Conservation (phyloP, 108 stramenopile genomes). For the Bacterosira constricta region DNA sequence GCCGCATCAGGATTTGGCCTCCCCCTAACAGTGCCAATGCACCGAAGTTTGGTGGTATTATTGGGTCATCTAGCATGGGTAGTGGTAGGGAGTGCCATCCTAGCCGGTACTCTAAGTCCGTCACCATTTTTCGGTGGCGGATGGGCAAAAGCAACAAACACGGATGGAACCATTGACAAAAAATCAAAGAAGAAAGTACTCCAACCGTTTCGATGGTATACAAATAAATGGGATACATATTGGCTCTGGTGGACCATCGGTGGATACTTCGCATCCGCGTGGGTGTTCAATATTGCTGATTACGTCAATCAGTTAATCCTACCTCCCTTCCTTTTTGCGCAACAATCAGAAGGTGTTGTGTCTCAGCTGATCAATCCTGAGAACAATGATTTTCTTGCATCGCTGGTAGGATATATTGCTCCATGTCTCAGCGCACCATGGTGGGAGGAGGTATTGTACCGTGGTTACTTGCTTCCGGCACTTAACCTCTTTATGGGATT, state of each 20-base stretch:
- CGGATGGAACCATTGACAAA: background rate
- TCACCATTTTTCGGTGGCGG: constrained; percentile 75
- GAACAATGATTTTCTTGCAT: constrained; percentile 80
- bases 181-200: constrained; percentile 13
- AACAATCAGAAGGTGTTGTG: constrained; percentile 76
- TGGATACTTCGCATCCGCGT: constrained; percentile 89
- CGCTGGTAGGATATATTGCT: constrained; percentile 88
- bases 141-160: constrained; percentile 2
- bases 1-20: constrained; percentile 61
- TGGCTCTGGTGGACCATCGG: constrained; percentile 96
- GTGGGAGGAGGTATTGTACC: constrained; percentile 94
- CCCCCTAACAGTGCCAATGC: constrained; percentile 83
- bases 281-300: constrained; percentile 91
- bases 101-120: constrained; percentile 65
- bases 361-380: constrained; percentile 91
- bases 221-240: constrained; percentile 59
- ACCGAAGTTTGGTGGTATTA: constrained; percentile 84
- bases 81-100: constrained; percentile 62
- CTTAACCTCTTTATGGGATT: constrained; percentile 57
- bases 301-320: constrained; percentile 86
- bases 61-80: constrained; percentile 90
- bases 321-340: constrained; percentile 66
- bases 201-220: constrained; percentile 54
- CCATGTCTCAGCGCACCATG: constrained; percentile 92
- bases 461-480: constrained; percentile 85